A percentile compares a stretch with the other conserved stretches of the same genome.
Evolutionary conservation across 345 rosid genomes (phyloP).

Genomic region (Gossypium sturtianum): DNA sequence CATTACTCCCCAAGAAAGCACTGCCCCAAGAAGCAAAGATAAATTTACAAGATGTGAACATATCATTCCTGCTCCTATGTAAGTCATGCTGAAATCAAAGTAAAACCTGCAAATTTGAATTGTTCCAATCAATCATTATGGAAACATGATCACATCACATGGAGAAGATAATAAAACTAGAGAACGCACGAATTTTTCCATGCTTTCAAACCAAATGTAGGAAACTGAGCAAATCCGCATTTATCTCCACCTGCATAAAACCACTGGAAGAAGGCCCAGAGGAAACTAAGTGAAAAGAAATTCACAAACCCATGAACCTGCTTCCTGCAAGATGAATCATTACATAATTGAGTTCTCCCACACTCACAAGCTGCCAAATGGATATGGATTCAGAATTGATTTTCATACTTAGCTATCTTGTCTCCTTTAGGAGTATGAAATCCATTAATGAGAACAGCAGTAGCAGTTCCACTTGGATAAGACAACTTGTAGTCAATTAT

Average conservation of each 20-base stretch:
- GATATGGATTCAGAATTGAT: background rate
- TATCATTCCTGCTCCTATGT: conserved; percentile 93
- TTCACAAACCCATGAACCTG: conserved; percentile 66
- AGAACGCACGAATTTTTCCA: conserved; percentile 69
- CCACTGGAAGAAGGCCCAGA: conserved; percentile 92
- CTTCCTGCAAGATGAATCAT: conserved; percentile 47
- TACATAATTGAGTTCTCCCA: background rate
- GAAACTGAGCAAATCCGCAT: conserved; percentile 77
- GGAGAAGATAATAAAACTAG: conserved; percentile 2
- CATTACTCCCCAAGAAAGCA: conserved; percentile 92
- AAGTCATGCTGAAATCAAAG: conserved; percentile 87
- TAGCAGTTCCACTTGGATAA: conserved; percentile 94
- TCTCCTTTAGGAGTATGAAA: conserved; percentile 80
- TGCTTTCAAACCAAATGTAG: conserved; percentile 75
- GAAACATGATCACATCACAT: background rate
- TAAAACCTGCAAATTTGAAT: conserved; percentile 58
- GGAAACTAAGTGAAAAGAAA: conserved; percentile 59
- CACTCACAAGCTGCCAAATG: background rate
- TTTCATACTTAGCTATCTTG: conserved; percentile 60
- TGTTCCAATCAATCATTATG: conserved; percentile 12
- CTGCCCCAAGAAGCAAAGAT: conserved; percentile 84
- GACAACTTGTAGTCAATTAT: conserved; percentile 69
- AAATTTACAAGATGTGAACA: conserved; percentile 89
- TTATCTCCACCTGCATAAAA: conserved; percentile 57
- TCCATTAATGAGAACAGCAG: conserved; percentile 82